Conservation (phyloP, 2,329 filamentous ascomycete species). For the Hymenoscyphus repandus region DNA sequence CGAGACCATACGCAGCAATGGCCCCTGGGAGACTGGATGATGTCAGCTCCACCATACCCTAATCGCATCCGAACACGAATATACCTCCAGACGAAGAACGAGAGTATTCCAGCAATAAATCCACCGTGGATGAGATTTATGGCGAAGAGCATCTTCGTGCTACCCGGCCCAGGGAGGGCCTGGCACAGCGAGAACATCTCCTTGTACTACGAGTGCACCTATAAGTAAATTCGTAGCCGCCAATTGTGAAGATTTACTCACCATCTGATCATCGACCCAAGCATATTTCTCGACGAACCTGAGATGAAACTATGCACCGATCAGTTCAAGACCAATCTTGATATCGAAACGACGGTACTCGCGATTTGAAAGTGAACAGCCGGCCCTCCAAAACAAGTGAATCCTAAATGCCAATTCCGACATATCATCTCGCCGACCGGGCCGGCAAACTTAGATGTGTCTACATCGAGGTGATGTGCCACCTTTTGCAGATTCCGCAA, state of each 20-base stretch:
- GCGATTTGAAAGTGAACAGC: slow-evolving; percentile 67
- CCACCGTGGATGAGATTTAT: slow-evolving; percentile 61
- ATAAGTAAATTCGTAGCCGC: too few relatives aligned
- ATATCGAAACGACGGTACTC: too few relatives aligned
- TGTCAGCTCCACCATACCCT: not conserved
- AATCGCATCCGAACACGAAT: not conserved
- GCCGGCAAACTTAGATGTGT: not conserved
- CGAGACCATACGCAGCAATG: slow-evolving; percentile 64
- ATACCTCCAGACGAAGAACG: slow-evolving; percentile 12
- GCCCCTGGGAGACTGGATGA: slow-evolving; percentile 57
- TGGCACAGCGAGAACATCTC: slow-evolving; percentile 68
- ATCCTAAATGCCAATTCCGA: slow-evolving; percentile 51
- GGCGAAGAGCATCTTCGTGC: slow-evolving; percentile 68
- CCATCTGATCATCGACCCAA: slow-evolving; percentile 16
- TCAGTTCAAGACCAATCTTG: too few relatives aligned
- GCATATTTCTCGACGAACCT: slow-evolving; percentile 9
- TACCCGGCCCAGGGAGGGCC: slow-evolving; percentile 60
- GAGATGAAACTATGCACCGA: too few relatives aligned
- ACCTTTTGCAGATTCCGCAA: not conserved
- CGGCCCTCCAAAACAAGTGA: slow-evolving; percentile 63
- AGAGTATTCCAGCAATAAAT: slow-evolving; percentile 48
- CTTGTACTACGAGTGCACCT: slow-evolving; percentile 48
- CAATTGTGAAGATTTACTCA: slow-evolving; percentile 2
- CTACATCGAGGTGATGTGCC: not conserved
- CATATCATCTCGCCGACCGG: not conserved